Percentiles rank a stretch among this genome's conserved stretches.
Conservation (phyloP, 805 yeast genomes). For the Brettanomyces sp. region DNA sequence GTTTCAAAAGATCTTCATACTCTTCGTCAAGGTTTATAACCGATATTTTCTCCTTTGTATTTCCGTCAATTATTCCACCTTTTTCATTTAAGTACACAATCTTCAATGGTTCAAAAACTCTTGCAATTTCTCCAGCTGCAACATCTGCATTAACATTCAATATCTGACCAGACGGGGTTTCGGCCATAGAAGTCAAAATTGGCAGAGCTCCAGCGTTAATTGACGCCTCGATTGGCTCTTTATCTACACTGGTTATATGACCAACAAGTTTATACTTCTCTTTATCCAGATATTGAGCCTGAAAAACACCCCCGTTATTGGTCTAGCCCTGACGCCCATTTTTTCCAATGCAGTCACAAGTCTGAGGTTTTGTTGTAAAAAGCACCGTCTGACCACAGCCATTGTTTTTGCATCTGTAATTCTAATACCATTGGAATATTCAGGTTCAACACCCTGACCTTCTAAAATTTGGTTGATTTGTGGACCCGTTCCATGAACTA, state of each 20-base stretch:
- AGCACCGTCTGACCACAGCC: slow-evolving; percentile 93
- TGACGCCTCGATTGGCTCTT: slow-evolving; percentile 85
- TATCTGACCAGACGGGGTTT: slow-evolving; percentile 93
- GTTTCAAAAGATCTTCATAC: slow-evolving; percentile 80
- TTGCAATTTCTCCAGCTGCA: slow-evolving; percentile 96
- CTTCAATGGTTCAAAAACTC: slow-evolving; percentile 94
- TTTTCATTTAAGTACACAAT: slow-evolving; percentile 94
- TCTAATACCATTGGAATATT: slow-evolving; percentile 92
- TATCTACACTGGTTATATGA: slow-evolving; percentile 75
- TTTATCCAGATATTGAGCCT: slow-evolving; percentile 84
- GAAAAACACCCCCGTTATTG: slow-evolving; percentile 97
- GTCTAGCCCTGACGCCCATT: slow-evolving; percentile 97
- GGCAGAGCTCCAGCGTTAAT: slow-evolving; percentile 96
- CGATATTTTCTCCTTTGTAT: slow-evolving; percentile 81
- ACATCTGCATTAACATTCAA: slow-evolving; percentile 97
- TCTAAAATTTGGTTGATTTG: slow-evolving; percentile 93
- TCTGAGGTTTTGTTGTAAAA: slow-evolving; percentile 89
- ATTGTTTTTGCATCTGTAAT: slow-evolving; percentile 91
- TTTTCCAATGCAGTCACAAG: slow-evolving; percentile 92
- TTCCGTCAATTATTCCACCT: slow-evolving; percentile 94
- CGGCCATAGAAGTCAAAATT: slow-evolving; percentile 91
- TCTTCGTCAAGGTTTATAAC: slow-evolving; percentile 94
- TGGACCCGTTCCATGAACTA: slow-evolving; percentile 97
- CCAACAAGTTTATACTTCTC: slow-evolving; percentile 92
- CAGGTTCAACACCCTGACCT: slow-evolving; percentile 91